These are phyloP conservation scores for Fusarium odoratissimum DNA, from an alignment of 2,329 filamentous ascomycete genomes.

Conservation along the genomic window DNA sequence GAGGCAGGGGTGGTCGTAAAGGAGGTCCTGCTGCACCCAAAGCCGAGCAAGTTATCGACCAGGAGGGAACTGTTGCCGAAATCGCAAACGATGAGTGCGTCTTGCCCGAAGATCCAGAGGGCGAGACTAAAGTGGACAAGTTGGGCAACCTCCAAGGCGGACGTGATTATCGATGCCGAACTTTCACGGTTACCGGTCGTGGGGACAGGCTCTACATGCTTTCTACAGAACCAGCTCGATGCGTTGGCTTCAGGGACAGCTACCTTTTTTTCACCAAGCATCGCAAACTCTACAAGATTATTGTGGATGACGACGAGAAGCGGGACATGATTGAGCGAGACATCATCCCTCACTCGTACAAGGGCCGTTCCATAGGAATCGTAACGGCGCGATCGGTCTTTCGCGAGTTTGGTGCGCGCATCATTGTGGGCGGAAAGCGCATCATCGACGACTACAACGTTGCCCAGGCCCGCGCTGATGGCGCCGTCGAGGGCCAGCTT, in stretches of 20 bases:
- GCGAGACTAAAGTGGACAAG: constrained; percentile 94
- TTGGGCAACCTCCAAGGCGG: constrained; percentile 83
- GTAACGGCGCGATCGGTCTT: constrained; percentile 97
- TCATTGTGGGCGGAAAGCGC: constrained; percentile 89
- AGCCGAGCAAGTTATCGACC: constrained; percentile 87
- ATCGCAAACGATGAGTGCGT: constrained; percentile 93
- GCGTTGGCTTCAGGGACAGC: constrained; percentile 96
- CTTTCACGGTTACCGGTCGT: constrained; percentile 88
- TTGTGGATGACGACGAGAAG: constrained; percentile 97
- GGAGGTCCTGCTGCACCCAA: constrained; percentile 80
- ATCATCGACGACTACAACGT: constrained; percentile 93
- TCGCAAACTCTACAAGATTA: constrained; percentile 95
- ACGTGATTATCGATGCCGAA: constrained; percentile 93
- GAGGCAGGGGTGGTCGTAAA: constrained; percentile 72
- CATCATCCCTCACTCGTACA: constrained; percentile 98
- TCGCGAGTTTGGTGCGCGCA: constrained; percentile 93
- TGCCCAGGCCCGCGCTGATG: constrained; percentile 77
- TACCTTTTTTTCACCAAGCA: constrained; percentile 99
- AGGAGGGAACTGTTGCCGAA: constrained; percentile 91
- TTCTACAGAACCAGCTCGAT: constrained; percentile 95
- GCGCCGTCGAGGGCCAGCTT: constrained; percentile 86
- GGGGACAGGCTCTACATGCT: constrained; percentile 95
- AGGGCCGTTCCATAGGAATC: constrained; percentile 95
- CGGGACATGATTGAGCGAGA: constrained; percentile 94
- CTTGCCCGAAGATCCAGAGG: constrained; percentile 86